Evolutionary conservation across 129 eudicot species (phyloP).

Genomic region (Chrysanthemum makinoi): DNA sequence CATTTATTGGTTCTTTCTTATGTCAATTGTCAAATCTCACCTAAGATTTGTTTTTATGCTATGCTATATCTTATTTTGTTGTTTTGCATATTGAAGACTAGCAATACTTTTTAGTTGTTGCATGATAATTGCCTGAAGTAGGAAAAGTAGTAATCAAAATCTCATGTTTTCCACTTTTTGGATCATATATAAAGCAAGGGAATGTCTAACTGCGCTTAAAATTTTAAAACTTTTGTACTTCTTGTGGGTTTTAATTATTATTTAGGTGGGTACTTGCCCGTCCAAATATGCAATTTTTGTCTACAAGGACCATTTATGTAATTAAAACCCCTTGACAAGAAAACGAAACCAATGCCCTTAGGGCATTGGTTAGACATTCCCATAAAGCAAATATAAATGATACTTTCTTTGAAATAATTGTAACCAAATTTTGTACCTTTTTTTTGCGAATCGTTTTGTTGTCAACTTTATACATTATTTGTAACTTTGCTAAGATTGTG

Average conservation of each 20-base stretch:
- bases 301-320: too few relatives aligned
- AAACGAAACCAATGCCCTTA: too few relatives aligned
- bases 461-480: background rate
- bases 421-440: background rate
- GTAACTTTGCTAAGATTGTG: background rate
- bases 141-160: conserved; percentile 26
- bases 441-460: background rate
- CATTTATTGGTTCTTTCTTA: background rate
- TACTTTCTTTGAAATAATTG: conserved; percentile 4
- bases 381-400: conserved; percentile 1
- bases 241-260: too few relatives aligned
- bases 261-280: too few relatives aligned
- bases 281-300: too few relatives aligned
- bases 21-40: conserved; percentile 28
- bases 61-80: conserved; percentile 24
- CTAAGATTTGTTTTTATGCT: conserved; percentile 18
- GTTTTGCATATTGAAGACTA: conserved; percentile 22
- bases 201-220: too few relatives aligned
- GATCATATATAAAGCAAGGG: background rate
- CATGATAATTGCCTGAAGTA: conserved; percentile 24
- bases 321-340: too few relatives aligned
- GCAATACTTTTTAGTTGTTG: conserved; percentile 24
- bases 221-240: too few relatives aligned
- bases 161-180: conserved; percentile 6
- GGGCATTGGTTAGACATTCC: too few relatives aligned